These are phyloP conservation scores for Brettanomyces bruxellensis DNA, from an alignment of 805 yeast species.

Conservation along the genomic window DNA sequence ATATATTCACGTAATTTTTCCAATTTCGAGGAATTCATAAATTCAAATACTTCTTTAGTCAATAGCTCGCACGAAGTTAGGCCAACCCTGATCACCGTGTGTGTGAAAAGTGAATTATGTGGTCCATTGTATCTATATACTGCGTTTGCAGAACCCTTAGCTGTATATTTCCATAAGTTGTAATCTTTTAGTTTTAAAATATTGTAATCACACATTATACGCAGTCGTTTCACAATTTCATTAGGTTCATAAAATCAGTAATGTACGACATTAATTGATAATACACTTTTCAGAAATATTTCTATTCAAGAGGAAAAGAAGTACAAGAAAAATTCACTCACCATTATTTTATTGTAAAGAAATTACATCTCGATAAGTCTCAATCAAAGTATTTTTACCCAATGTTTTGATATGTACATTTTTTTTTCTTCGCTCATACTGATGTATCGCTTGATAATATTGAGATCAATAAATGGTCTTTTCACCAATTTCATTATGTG, in stretches of 20 bases:
- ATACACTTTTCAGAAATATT: no score
- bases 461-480: slow-evolving; percentile 61
- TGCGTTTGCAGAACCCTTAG: slow-evolving; percentile 42
- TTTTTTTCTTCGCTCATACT: slow-evolving; percentile 50
- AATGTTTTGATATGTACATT: slow-evolving; percentile 45
- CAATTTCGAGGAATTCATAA: slow-evolving; percentile 21
- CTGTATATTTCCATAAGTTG: slow-evolving; percentile 31
- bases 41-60: slow-evolving; percentile 33
- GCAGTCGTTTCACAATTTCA: no score
- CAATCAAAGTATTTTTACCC: slow-evolving; percentile 47
- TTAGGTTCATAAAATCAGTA: no score
- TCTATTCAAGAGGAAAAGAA: no score
- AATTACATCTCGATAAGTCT: slow-evolving; percentile 57
- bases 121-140: slow-evolving; percentile 33
- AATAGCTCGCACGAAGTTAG: slow-evolving; percentile 26
- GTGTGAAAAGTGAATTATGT: slow-evolving; percentile 19
- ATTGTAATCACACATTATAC: no score
- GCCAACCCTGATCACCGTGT: slow-evolving; percentile 31
- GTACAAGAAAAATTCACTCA: background rate
- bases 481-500: slow-evolving; percentile 30
- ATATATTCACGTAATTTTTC: slow-evolving; percentile 9
- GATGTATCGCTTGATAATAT: slow-evolving; percentile 44
- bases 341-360: slow-evolving; percentile 16
- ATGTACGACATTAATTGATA: no score
- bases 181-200: background rate